Percentiles rank a stretch among this genome's conserved stretches.
These are phyloP conservation scores for Chlamydomonas sphaeroides DNA, from an alignment of 139 green algal species.

Conservation along the genomic window DNA sequence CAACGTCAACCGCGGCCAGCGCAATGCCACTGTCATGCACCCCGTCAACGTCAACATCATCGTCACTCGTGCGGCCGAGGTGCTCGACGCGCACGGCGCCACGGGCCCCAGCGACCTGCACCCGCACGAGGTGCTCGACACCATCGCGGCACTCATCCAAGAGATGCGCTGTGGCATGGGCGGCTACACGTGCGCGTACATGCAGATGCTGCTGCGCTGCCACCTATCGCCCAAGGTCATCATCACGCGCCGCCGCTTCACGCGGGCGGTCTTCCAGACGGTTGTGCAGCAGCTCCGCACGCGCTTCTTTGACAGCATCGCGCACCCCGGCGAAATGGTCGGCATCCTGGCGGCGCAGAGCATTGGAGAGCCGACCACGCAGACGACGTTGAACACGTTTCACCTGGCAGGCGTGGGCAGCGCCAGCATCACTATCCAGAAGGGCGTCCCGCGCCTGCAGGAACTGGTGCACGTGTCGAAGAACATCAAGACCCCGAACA, in stretches of 20 bases:
- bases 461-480: constrained; percentile 99
- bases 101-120: no score
- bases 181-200: no score
- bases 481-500: constrained; percentile 98
- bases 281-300: constrained; percentile 91
- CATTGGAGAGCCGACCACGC: constrained; percentile 97
- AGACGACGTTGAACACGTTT: constrained; percentile 98
- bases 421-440: constrained; percentile 99
- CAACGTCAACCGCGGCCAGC: no score
- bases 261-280: constrained; percentile 86
- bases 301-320: constrained; percentile 58
- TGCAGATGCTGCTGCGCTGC: no score
- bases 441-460: constrained; percentile 95
- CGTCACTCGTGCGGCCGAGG: constrained; percentile 51
- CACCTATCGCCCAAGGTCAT: no score
- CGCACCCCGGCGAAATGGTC: constrained; percentile 89
- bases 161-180: no score
- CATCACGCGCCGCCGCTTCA: no score
- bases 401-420: constrained; percentile 94
- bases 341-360: constrained; percentile 96
- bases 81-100: no score
- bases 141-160: no score
- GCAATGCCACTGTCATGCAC: constrained; percentile 96
- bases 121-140: no score
- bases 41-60: no score